These are phyloP conservation scores for Samsoniella hepiali DNA, from an alignment of 2,329 filamentous ascomycete species.

Conservation along the genomic window DNA sequence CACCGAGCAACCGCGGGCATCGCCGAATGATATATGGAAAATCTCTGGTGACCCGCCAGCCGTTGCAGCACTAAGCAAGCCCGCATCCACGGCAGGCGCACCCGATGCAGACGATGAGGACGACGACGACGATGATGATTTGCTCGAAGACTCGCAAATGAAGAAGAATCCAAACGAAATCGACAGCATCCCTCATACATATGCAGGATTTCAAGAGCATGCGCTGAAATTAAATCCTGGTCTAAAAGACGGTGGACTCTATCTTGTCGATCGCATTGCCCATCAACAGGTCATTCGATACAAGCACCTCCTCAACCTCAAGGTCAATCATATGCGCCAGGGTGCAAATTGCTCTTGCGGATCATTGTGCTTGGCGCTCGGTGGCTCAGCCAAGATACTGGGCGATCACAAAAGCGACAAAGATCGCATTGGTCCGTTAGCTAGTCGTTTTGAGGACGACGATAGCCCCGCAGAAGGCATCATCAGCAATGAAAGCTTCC, in stretches of 20 bases:
- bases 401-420: conserved; percentile 54
- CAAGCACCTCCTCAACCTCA: conserved; percentile 68
- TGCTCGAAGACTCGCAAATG: conserved; percentile 56
- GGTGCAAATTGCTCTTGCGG: conserved; percentile 61
- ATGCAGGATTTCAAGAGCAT: conserved; percentile 74
- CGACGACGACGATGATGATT: conserved; percentile 58
- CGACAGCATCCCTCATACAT: conserved; percentile 67
- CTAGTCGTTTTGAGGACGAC: conserved; percentile 51
- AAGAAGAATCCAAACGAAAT: conserved; percentile 61
- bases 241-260: conserved; percentile 52
- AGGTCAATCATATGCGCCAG: conserved; percentile 65
- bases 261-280: conserved; percentile 76
- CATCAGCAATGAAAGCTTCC: conserved; percentile 72
- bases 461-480: conserved; percentile 66
- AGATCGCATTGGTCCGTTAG: conserved; percentile 56
- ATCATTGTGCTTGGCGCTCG: conserved; percentile 61
- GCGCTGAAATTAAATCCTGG: conserved; percentile 71
- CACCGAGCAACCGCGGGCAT: conserved; percentile 39
- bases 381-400: conserved; percentile 62
- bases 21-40: conserved; percentile 50
- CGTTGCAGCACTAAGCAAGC: conserved; percentile 44
- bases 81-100: conserved; percentile 22
- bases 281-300: conserved; percentile 78
- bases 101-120: conserved; percentile 47
- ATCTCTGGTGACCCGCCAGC: conserved; percentile 53